phyloP scores from a whole-genome alignment of 1,284 basidiomycete species.

The Naganishia cerealis region DNA sequence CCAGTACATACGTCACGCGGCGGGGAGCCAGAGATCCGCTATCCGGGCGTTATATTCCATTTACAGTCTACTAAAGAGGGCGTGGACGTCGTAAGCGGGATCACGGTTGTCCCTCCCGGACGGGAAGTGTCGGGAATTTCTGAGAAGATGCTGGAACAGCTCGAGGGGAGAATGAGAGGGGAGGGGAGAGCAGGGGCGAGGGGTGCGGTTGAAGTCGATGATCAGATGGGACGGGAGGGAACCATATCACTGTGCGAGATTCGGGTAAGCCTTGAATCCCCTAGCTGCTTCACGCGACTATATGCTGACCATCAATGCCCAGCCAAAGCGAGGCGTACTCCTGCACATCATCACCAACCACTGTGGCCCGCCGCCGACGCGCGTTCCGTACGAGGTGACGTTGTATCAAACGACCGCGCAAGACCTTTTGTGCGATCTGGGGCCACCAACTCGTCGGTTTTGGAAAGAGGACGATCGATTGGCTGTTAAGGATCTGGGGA shows the following conservation, averaged over 20 bases:
- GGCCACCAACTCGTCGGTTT: constrained; percentile 71
- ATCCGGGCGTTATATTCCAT: constrained; percentile 79
- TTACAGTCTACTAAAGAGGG: constrained; percentile 53
- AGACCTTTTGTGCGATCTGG: constrained; percentile 73
- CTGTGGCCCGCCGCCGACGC: constrained; percentile 47
- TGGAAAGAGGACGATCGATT: constrained; percentile 86
- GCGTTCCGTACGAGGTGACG: constrained; percentile 61
- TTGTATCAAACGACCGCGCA: constrained; percentile 79
- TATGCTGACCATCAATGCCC: constrained; percentile 23
- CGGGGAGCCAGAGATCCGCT: constrained; percentile 57
- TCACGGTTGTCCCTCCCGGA: constrained; percentile 12
- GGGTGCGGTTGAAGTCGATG: background rate
- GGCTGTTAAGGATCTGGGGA: constrained; percentile 49
- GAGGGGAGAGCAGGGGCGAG: background rate
- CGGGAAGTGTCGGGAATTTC: background rate
- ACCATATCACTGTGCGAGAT: constrained; percentile 58
- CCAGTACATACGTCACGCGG: background rate
- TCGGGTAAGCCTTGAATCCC: background rate
- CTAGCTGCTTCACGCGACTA: constrained; percentile 8
- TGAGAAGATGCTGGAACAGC: background rate
- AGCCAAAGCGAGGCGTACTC: constrained; percentile 72
- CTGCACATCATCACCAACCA: constrained; percentile 64
- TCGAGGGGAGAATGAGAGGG: background rate
- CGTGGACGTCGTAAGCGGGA: background rate
- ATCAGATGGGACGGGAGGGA: background rate